These are phyloP conservation scores for Misopates orontium DNA, from an alignment of 257 asterid species.

Conservation along the genomic window DNA sequence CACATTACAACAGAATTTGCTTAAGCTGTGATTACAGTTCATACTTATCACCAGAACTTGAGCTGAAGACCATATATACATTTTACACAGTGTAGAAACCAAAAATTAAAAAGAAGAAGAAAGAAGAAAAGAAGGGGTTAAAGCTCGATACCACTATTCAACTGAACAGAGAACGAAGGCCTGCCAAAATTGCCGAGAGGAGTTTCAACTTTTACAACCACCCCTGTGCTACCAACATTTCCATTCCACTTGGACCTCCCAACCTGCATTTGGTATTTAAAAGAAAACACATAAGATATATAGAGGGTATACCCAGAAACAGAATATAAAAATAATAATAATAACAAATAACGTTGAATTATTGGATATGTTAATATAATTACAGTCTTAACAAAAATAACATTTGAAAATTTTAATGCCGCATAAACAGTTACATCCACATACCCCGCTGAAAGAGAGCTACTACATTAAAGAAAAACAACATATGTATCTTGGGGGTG, in stretches of 20 bases:
- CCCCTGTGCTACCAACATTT: slow-evolving; percentile 79
- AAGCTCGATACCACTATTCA: slow-evolving; percentile 87
- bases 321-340: neutral
- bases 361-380: neutral
- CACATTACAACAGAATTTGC: no score
- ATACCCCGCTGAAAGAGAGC: no score
- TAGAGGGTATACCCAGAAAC: neutral
- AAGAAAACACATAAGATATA: neutral
- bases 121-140: slow-evolving; percentile 19
- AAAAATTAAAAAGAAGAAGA: neutral
- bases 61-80: slow-evolving; percentile 33
- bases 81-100: slow-evolving; percentile 17
- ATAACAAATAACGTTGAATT: neutral
- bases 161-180: slow-evolving; percentile 80
- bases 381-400: no score
- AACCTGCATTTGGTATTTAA: slow-evolving; percentile 47
- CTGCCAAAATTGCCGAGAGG: slow-evolving; percentile 66
- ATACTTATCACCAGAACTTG: neutral
- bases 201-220: slow-evolving; percentile 78
- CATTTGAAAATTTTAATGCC: no score
- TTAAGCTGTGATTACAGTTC: no score
- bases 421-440: no score
- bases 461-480: neutral
- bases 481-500: neutral
- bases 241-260: slow-evolving; percentile 98